Percentiles rank a stretch among this genome's conserved stretches.
Conservation (phyloP, 371 early-diverging fungal genomes). For the Syncephalastrum racemosum region DNA sequence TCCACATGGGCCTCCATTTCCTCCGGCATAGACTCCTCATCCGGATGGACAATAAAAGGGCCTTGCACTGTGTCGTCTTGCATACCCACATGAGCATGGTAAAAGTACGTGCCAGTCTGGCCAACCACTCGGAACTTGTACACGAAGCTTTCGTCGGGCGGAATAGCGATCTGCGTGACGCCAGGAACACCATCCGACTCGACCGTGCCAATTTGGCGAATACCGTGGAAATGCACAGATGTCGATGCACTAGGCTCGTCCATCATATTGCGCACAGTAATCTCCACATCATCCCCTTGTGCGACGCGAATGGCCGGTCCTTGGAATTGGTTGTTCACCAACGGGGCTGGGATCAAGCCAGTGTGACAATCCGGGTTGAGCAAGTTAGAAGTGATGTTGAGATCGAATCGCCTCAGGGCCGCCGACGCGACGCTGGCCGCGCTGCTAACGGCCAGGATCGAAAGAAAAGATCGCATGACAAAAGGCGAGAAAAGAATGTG, state of each 20-base stretch:
- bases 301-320: conserved; percentile 41
- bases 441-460: no score
- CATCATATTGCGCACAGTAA: conserved; percentile 34
- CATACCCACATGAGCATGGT: conserved; percentile 46
- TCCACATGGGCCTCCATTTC: background rate
- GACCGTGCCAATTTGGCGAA: conserved; percentile 33
- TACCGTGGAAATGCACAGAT: conserved; percentile 45
- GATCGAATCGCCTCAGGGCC: conserved; percentile 18
- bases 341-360: conserved; percentile 9
- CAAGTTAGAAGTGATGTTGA: conserved; percentile 12
- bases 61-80: conserved; percentile 51
- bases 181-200: conserved; percentile 59
- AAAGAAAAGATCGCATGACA: no score
- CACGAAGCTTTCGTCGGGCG: conserved; percentile 42
- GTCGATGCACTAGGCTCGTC: conserved; percentile 12
- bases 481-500: no score
- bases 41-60: conserved; percentile 45
- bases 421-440: conserved; percentile 1
- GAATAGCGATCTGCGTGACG: conserved; percentile 54
- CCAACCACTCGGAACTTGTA: conserved; percentile 41
- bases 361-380: conserved; percentile 35
- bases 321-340: conserved; percentile 45
- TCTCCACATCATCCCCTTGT: conserved; percentile 32
- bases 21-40: conserved; percentile 19
- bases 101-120: conserved; percentile 55